phyloP scores from a whole-genome alignment of 257 asterid genomes.

The Asclepias syriaca region DNA sequence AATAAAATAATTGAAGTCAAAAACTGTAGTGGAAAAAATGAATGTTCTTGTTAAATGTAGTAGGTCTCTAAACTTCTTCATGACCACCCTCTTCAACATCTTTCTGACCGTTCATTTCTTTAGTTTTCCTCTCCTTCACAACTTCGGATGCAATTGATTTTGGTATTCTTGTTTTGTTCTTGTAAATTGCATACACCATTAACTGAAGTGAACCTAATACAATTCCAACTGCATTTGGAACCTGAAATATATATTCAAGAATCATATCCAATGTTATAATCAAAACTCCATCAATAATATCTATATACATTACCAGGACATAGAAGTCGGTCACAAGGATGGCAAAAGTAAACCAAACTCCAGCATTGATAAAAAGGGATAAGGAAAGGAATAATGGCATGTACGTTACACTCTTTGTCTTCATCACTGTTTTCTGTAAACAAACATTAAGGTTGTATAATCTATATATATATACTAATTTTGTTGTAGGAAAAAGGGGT shows the following conservation, averaged over 20 bases:
- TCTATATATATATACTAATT: no score
- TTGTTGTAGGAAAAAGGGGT: neutral
- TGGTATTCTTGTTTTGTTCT: slow-evolving; percentile 15
- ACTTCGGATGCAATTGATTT: slow-evolving; percentile 7
- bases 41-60: no score
- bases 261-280: no score
- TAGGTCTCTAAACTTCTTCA: no score
- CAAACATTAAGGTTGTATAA: neutral
- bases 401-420: slow-evolving; percentile 28
- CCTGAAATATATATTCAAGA: slow-evolving; percentile 9
- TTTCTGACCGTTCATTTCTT: neutral
- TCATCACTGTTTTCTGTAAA: slow-evolving; percentile 24
- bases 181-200: slow-evolving; percentile 26
- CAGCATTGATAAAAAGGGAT: slow-evolving; percentile 29
- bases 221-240: slow-evolving; percentile 48
- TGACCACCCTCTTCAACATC: neutral
- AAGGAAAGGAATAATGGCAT: slow-evolving; percentile 37
- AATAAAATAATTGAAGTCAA: no score
- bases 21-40: no score
- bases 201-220: slow-evolving; percentile 34
- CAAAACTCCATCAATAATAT: no score
- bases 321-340: slow-evolving; percentile 10
- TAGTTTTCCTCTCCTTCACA: neutral
- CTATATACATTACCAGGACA: slow-evolving; percentile 3
- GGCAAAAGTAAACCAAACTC: slow-evolving; percentile 29